Conservation (phyloP, 1,284 basidiomycete species). For the Sanghuangporus sanghuang region DNA sequence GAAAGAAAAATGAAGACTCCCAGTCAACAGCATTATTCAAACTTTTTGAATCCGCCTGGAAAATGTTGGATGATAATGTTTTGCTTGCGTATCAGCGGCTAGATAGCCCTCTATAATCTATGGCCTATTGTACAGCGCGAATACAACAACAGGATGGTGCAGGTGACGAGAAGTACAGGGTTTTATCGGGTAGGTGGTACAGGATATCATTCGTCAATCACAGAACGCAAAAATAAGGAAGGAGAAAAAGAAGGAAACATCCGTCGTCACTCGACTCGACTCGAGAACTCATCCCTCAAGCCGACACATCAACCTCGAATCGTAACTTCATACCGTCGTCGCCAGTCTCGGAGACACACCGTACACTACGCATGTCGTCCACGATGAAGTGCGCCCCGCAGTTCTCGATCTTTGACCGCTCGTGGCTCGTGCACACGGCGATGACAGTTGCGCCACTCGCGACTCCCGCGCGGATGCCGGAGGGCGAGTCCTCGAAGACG, state of each 20-base stretch:
- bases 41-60: too few species aligned
- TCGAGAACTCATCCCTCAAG: not conserved
- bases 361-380: conserved; percentile 33
- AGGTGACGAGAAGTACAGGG: not conserved
- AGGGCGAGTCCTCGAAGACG: conserved; percentile 74
- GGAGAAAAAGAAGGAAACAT: not conserved
- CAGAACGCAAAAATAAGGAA: not conserved
- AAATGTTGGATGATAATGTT: too few species aligned
- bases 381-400: conserved; percentile 67
- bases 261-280: not conserved
- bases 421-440: conserved; percentile 69
- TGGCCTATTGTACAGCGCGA: not conserved
- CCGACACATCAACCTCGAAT: conserved; percentile 24
- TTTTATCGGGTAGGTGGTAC: not conserved
- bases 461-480: conserved; percentile 68
- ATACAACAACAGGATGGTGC: not conserved
- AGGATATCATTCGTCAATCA: not conserved
- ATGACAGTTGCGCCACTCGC: conserved; percentile 72
- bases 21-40: too few species aligned
- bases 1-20: too few species aligned
- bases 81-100: too few species aligned
- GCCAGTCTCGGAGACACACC: conserved; percentile 34
- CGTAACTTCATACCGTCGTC: conserved; percentile 31
- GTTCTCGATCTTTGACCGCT: conserved; percentile 48
- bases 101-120: too few species aligned